Conservation (phyloP, 2,329 filamentous ascomycete genomes). For the Proliferodiscus dingleyae region DNA sequence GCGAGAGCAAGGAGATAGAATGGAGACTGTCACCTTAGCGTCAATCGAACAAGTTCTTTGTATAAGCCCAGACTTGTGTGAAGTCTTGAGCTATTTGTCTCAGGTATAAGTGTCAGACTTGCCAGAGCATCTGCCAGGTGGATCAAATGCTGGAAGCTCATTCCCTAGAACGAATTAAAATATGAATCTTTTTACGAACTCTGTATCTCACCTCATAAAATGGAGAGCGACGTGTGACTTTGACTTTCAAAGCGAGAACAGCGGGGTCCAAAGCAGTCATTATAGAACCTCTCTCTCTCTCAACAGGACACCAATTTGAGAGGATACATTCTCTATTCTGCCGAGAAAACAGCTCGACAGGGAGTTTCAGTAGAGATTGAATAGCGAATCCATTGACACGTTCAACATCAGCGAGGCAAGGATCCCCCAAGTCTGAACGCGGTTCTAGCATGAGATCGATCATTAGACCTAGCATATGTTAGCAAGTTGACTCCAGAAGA, state of each 20-base stretch:
- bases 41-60: constrained; percentile 24
- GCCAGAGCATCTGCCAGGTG: constrained; percentile 27
- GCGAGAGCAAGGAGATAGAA: background rate
- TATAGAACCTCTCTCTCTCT: background rate
- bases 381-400: constrained; percentile 24
- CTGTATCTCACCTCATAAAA: constrained; percentile 39
- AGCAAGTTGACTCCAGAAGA: background rate
- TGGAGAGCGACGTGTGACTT: constrained; percentile 46
- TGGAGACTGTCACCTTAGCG: constrained; percentile 20
- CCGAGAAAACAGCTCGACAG: constrained; percentile 37
- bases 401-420: constrained; percentile 11
- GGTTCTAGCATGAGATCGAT: constrained; percentile 23
- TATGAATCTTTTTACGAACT: background rate
- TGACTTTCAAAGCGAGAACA: constrained; percentile 42
- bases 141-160: constrained; percentile 36
- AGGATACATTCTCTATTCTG: constrained; percentile 42
- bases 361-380: constrained; percentile 22
- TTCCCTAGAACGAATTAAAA: constrained; percentile 15
- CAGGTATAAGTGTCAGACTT: constrained; percentile 1
- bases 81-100: background rate
- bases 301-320: constrained; percentile 22
- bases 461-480: constrained; percentile 19
- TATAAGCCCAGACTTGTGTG: constrained; percentile 18
- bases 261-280: constrained; percentile 17
- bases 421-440: constrained; percentile 18